Conservation (phyloP, 2,329 filamentous ascomycete species). For the Ophiosphaerella herpotricha region DNA sequence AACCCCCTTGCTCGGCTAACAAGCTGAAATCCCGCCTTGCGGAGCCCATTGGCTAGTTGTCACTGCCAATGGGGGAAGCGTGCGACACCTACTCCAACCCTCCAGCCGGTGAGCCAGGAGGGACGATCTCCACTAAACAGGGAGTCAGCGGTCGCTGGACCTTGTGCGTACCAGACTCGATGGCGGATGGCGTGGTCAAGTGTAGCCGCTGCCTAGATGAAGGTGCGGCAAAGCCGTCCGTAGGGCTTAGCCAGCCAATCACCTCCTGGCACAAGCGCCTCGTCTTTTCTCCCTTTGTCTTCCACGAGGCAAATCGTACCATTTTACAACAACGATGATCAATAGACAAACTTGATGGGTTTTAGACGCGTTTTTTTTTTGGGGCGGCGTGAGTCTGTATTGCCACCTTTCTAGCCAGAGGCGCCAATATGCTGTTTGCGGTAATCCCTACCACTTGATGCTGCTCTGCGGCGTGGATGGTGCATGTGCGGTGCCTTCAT, state of each 20-base stretch:
- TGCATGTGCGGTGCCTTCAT: constrained; percentile 35
- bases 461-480: constrained; percentile 27
- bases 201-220: constrained; percentile 22
- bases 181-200: constrained; percentile 10
- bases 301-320: constrained; percentile 17
- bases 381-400: constrained; percentile 16
- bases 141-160: constrained; percentile 9
- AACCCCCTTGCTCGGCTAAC: neutral
- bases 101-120: constrained; percentile 2
- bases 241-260: constrained; percentile 17
- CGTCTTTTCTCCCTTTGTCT: constrained; percentile 13
- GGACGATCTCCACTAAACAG: constrained; percentile 10
- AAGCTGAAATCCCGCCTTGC: constrained; percentile 5
- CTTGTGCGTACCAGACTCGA: constrained; percentile 3
- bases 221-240: constrained; percentile 19
- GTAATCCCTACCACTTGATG: constrained; percentile 12
- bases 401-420: constrained; percentile 19
- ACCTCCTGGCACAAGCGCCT: constrained; percentile 18
- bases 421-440: constrained; percentile 4
- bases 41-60: constrained; percentile 10
- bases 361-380: constrained; percentile 19
- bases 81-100: neutral
- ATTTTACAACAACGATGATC: constrained; percentile 20
- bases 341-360: constrained; percentile 15
- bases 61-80: constrained; percentile 10